Evolutionary conservation across 2,329 filamentous ascomycete genomes (phyloP).

Genomic region (Alternaria conjuncta): DNA sequence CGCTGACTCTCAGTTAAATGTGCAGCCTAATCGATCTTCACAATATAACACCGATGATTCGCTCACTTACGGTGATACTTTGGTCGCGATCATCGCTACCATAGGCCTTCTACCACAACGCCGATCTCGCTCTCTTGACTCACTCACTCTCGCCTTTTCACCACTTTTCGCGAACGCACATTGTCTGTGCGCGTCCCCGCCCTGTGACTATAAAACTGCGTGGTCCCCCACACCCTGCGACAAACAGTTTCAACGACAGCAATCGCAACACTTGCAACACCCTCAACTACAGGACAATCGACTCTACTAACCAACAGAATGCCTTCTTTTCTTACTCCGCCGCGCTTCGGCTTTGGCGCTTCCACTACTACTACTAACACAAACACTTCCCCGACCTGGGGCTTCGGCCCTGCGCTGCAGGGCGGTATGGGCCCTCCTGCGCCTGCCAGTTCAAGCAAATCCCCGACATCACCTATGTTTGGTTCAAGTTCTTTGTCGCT

Average conservation of each 20-base stretch:
- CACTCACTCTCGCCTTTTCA: not conserved
- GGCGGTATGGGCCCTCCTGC: not conserved
- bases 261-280: not conserved
- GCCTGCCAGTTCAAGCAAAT: not conserved
- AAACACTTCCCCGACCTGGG: not conserved
- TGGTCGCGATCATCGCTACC: not conserved
- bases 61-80: not conserved
- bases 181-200: not conserved
- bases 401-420: not conserved
- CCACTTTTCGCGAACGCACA: not conserved
- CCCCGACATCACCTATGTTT: not conserved
- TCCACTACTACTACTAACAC: not conserved
- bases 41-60: not conserved
- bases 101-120: not conserved
- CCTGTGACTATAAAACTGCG: not conserved
- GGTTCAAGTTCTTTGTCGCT: not conserved
- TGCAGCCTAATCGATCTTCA: not conserved
- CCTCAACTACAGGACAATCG: not conserved
- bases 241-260: not conserved
- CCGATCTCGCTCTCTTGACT: not conserved
- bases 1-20: not conserved
- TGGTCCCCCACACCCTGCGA: not conserved
- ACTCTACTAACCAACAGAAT: not conserved
- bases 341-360: not conserved
- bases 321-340: not conserved